Conservation (phyloP, 208 protist species). For the Zelonia costaricensis region DNA sequence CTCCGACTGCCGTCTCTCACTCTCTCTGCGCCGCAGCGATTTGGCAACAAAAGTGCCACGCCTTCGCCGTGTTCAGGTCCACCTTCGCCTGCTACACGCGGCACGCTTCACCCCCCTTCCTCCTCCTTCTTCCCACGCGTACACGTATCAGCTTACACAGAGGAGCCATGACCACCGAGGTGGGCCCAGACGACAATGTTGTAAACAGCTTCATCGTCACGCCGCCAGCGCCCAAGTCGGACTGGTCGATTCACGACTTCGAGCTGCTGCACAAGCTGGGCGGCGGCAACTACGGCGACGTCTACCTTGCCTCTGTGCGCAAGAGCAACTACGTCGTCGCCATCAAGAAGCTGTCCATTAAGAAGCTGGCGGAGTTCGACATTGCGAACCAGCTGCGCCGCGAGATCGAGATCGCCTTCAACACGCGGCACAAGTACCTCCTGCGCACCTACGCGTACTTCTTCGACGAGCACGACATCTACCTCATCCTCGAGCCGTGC, state of each 20-base stretch:
- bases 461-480: slow-evolving; percentile 97
- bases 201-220: slow-evolving; percentile 74
- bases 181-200: slow-evolving; percentile 51
- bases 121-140: slow-evolving; percentile 6
- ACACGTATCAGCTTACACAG: too few relatives aligned
- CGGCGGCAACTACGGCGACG: slow-evolving; percentile 98
- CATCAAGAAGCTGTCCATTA: slow-evolving; percentile 97
- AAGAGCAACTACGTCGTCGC: slow-evolving; percentile 97
- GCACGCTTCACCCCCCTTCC: neutral
- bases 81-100: neutral
- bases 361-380: slow-evolving; percentile 94
- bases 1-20: too few relatives aligned
- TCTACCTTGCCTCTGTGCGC: slow-evolving; percentile 98
- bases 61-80: too few relatives aligned
- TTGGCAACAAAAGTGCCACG: too few relatives aligned
- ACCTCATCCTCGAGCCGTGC: slow-evolving; percentile 99
- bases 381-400: slow-evolving; percentile 97
- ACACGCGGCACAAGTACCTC: slow-evolving; percentile 98
- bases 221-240: slow-evolving; percentile 55
- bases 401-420: slow-evolving; percentile 99
- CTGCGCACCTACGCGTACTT: slow-evolving; percentile 98
- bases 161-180: slow-evolving; percentile 43
- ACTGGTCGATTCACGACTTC: slow-evolving; percentile 93
- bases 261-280: slow-evolving; percentile 95
- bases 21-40: too few relatives aligned